Percentiles rank a stretch among this genome's conserved stretches.
These are phyloP conservation scores for Cryphonectria radicalis DNA, from an alignment of 2,329 filamentous ascomycete species.

Conservation along the genomic window DNA sequence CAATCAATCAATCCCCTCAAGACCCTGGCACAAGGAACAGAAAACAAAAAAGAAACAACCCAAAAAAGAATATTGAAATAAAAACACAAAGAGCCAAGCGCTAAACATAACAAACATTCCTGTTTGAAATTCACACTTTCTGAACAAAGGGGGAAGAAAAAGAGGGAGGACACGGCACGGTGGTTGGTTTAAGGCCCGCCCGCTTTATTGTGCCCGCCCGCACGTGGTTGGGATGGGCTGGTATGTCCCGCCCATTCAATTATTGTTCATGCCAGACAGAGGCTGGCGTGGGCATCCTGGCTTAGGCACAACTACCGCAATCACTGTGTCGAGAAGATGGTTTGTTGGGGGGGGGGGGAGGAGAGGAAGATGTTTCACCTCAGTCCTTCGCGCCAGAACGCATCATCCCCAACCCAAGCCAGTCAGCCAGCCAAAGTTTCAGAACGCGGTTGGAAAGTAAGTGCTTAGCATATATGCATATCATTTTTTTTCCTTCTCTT, in stretches of 20 bases:
- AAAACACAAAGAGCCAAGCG: not conserved
- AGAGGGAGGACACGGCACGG: not conserved
- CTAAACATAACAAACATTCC: not conserved
- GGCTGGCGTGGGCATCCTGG: not conserved
- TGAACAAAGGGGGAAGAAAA: not conserved
- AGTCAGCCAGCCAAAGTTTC: not conserved
- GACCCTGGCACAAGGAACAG: not conserved
- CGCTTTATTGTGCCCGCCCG: not conserved
- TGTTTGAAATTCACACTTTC: not conserved
- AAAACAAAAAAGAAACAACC: not conserved
- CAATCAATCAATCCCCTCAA: not conserved
- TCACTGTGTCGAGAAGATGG: not conserved
- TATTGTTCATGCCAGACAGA: not conserved
- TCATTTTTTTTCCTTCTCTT: not conserved
- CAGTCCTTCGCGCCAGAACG: not conserved
- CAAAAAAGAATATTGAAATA: not conserved
- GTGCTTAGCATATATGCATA: not conserved
- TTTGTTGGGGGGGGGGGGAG: too few relatives aligned
- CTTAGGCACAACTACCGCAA: not conserved
- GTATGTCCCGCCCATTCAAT: not conserved
- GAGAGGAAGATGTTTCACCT: not conserved
- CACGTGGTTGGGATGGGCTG: not conserved
- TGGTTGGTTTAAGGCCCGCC: not conserved
- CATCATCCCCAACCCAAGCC: not conserved
- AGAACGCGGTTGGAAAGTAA: not conserved